Conservation (phyloP, 2,329 filamentous ascomycete genomes). For the Colletotrichum sp. region DNA sequence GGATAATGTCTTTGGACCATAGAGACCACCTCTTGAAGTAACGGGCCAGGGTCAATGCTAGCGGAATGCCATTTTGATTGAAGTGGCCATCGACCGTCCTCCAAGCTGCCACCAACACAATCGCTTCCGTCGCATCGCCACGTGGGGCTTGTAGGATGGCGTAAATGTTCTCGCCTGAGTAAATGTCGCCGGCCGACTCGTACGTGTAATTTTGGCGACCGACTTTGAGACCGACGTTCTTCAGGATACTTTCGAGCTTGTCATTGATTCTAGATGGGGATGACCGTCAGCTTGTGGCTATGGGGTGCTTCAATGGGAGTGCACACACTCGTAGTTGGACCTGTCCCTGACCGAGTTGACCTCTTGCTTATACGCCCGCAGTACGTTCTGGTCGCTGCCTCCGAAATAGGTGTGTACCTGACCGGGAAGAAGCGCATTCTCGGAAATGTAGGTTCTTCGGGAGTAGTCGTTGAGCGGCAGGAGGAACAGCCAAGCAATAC, state of each 20-base stretch:
- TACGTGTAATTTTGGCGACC: constrained; percentile 90
- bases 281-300: not conserved
- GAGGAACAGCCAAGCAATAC: constrained; percentile 87
- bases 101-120: constrained; percentile 92
- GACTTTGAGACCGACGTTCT: constrained; percentile 82
- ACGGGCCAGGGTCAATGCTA: constrained; percentile 84
- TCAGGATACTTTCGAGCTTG: constrained; percentile 77
- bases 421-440: constrained; percentile 93
- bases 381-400: constrained; percentile 93
- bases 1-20: constrained; percentile 98
- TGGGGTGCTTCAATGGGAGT: not conserved
- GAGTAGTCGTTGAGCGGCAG: constrained; percentile 92
- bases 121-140: constrained; percentile 95
- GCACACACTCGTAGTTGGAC: constrained; percentile 56
- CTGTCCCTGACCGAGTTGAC: constrained; percentile 66
- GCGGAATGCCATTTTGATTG: constrained; percentile 86
- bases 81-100: constrained; percentile 77
- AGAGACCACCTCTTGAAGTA: constrained; percentile 99
- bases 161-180: constrained; percentile 88
- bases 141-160: constrained; percentile 91
- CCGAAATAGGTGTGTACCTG: constrained; percentile 98
- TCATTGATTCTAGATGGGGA: constrained; percentile 62
- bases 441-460: constrained; percentile 91
- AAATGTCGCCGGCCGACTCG: constrained; percentile 73
- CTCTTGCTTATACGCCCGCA: constrained; percentile 88